Evolutionary conservation across 2,329 filamentous ascomycete genomes (phyloP), one percentile per base, ranked within the genome.

Genomic region (Aspergillus latus): DNA sequence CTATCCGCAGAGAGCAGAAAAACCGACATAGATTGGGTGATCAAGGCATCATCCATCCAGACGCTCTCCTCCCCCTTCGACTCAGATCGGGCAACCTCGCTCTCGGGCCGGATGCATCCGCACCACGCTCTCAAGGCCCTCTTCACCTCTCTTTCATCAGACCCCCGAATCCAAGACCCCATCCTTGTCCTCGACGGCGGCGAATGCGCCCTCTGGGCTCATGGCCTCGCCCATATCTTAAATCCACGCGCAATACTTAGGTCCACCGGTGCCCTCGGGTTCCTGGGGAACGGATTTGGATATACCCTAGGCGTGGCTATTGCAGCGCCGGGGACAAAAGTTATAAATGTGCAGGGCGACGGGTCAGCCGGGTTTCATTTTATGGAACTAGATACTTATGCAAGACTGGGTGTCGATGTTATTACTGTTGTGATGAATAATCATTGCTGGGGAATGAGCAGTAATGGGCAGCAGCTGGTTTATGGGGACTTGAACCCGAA

Each of bases 221-320:
- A 72, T 29, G 77, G 77, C 46, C 74, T 78, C 57, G 63, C 65
- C 1, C 34, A 11, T 10, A 37, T 37, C 34, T 13, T 37, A 11
- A 11, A 37, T 5, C 64, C 67, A 2, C 71, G 72, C 58, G 62
- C 64, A 9, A 67, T 69, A 71, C 73, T 49, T 74, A 78, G 46
- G 4, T 45, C 64, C 5, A 65, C 64, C 0, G 64, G 64, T 1
- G 59, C 61, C 48, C 67, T 80, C 1, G 77, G 78, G 2, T 78
- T 79, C 64, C 66, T 79, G 1, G 77, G 77, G 1, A 79, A 76
- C 55, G 77, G 77, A 3, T 80, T 74, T 67, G 77, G 77, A 3
- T 79, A 79, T 59, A 64, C 69, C 1, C 64, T 80, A 2, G 77
- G 78, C 0, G 74, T 73, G 8, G 76, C 76, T 0, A 62, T 78